Evolutionary conservation across 1,284 basidiomycete genomes (phyloP), one percentile per base, ranked within the genome.

Genomic region (Sanghuangporus baumii): DNA sequence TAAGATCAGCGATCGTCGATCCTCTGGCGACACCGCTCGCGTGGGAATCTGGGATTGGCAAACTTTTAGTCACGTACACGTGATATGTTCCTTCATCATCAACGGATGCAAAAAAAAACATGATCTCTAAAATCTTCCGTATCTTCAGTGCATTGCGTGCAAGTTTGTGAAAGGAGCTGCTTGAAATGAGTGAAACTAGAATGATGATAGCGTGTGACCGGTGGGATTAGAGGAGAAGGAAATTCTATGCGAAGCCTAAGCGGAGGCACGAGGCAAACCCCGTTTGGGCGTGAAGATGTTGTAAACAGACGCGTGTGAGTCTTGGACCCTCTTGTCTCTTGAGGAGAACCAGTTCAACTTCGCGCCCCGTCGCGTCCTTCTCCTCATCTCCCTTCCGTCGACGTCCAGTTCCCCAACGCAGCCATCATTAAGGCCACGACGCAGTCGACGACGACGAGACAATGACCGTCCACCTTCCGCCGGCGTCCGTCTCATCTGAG

Each of bases 401-500:
- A 36, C 52, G 34, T 54, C 52, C 31, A 54, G 26, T 16, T 37
- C 23, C 37, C 31, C 16, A 26, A 34, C 26, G 20, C 52, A n/a
- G 52, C n/a, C 52, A 3, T 31, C 31, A 54, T 37, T 34, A n/a
- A 54, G 23, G 48, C 48, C 48, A 57, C 62, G 46, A 57, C 61
- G 31, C n/a, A 55, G 43, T 56, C 59, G 41, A 36, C 55, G 54
- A 57, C 59, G 54, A 47, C 55, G 50, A 55, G 51, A 52, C 59
- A n/a, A 62, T 60, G 60, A 40, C 61, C 52, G 26, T 61, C 43
- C 36, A 34, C 26, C 47, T 36, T 41, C 40, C 57, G 16, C 38
- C 43, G 14, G 69, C 72, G 34, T 70, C 71, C 9, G 70, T 68
- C 40, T 66, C 74, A 2, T 69, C 75, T 14, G 55, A 72, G 6